phyloP scores from a whole-genome alignment of 495 filamentous ascomycete genomes.

The Cudoniella acicularis region DNA sequence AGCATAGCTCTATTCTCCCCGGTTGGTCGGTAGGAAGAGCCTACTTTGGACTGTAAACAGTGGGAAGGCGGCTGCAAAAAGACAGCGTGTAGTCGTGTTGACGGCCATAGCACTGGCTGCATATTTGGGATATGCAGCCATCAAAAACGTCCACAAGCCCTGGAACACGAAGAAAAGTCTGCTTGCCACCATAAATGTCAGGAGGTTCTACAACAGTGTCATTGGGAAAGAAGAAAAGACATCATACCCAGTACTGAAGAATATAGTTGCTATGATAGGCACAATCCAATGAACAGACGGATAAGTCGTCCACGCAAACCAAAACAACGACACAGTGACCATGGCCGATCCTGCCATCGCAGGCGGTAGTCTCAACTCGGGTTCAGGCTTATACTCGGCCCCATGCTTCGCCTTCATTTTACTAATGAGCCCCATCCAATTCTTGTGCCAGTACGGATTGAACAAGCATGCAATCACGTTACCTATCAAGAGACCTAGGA shows the following conservation, averaged over 20 bases:
- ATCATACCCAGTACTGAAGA: slow-evolving; percentile 61
- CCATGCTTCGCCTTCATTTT: slow-evolving; percentile 51
- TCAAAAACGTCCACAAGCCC: background rate
- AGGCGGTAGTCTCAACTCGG: slow-evolving; percentile 80
- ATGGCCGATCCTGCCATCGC: slow-evolving; percentile 74
- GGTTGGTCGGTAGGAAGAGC: background rate
- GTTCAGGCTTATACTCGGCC: slow-evolving; percentile 60
- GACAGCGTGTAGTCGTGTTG: slow-evolving; percentile 10
- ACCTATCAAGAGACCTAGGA: slow-evolving; percentile 76
- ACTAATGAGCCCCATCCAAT: slow-evolving; percentile 60
- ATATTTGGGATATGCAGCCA: background rate
- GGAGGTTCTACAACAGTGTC: slow-evolving; percentile 38
- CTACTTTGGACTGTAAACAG: background rate
- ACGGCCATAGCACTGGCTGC: background rate
- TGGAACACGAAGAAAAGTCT: background rate
- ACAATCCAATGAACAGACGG: slow-evolving; percentile 71
- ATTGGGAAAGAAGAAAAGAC: slow-evolving; percentile 12
- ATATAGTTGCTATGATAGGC: slow-evolving; percentile 55
- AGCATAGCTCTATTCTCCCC: background rate
- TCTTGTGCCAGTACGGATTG: slow-evolving; percentile 73
- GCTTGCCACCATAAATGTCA: too few relatives aligned
- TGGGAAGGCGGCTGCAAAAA: background rate
- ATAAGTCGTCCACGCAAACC: slow-evolving; percentile 73
- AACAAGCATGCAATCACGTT: slow-evolving; percentile 67
- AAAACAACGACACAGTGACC: slow-evolving; percentile 83